A percentile compares a stretch with the other conserved stretches of the same genome.
phyloP scores from a whole-genome alignment of 768 basidiomycete species.

The Russula abietina region DNA sequence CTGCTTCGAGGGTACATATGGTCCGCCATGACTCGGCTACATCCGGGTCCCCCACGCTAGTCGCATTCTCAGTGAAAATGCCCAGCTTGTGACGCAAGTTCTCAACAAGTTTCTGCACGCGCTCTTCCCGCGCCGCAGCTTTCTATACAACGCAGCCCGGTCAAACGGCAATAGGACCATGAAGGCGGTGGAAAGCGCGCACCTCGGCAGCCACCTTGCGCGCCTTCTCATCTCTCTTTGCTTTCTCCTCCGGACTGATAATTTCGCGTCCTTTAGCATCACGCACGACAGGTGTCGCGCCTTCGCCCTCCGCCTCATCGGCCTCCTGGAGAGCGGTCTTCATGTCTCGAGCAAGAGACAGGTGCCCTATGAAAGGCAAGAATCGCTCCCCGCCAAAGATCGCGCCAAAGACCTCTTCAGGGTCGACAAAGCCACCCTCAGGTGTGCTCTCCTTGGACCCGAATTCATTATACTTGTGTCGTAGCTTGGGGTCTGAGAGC shows the following conservation, averaged over 20 bases:
- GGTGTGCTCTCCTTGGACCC: slow-evolving; percentile 76
- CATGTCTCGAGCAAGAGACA: slow-evolving; percentile 87
- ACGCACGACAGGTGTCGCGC: slow-evolving; percentile 36
- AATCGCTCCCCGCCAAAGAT: slow-evolving; percentile 90
- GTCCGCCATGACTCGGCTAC: slow-evolving; percentile 68
- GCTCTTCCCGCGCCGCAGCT: slow-evolving; percentile 70
- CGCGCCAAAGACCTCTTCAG: slow-evolving; percentile 66
- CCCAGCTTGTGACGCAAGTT: slow-evolving; percentile 76
- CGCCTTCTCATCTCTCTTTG: slow-evolving; percentile 59
- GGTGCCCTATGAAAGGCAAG: slow-evolving; percentile 80
- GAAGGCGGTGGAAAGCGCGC: slow-evolving; percentile 25
- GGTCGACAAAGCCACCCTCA: slow-evolving; percentile 84
- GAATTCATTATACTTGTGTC: slow-evolving; percentile 88
- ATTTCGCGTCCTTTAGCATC: slow-evolving; percentile 47
- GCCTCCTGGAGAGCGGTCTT: slow-evolving; percentile 87
- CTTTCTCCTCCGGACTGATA: slow-evolving; percentile 38
- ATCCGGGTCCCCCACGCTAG: slow-evolving; percentile 59
- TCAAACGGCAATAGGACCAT: slow-evolving; percentile 13
- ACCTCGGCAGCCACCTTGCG: slow-evolving; percentile 66
- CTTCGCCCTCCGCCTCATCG: slow-evolving; percentile 51
- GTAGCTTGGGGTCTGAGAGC: slow-evolving; percentile 66
- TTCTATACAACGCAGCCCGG: slow-evolving; percentile 43
- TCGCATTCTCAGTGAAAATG: slow-evolving; percentile 82
- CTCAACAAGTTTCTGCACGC: slow-evolving; percentile 69
- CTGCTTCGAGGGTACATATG: slow-evolving; percentile 76